A percentile compares a stretch with the other conserved stretches of the same genome.
These are phyloP conservation scores for Syzygium aromaticum DNA, from an alignment of 345 rosid species.

Conservation along the genomic window DNA sequence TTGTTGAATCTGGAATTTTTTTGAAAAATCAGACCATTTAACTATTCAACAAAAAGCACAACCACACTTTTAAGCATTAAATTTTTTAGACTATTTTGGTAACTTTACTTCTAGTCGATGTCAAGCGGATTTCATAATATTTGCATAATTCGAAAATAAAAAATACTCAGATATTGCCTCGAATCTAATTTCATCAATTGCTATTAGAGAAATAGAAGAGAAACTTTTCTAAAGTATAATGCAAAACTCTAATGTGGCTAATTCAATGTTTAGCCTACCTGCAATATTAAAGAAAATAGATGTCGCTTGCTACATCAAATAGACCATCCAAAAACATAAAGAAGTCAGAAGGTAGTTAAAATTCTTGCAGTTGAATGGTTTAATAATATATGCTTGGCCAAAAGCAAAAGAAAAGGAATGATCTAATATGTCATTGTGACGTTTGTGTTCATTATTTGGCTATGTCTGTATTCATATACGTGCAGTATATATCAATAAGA, in stretches of 20 bases:
- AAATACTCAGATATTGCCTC: neutral
- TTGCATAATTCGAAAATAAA: neutral
- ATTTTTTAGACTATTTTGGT: neutral
- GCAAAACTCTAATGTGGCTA: neutral
- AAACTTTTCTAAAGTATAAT: neutral
- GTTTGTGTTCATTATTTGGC: neutral
- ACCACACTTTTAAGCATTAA: neutral
- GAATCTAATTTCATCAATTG: neutral
- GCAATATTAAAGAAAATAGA: neutral
- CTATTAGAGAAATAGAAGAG: neutral
- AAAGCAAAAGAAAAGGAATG: neutral
- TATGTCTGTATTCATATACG: neutral
- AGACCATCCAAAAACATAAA: neutral
- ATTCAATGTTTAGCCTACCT: neutral
- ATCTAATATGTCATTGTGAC: neutral
- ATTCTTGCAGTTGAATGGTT: neutral
- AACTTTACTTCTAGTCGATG: neutral
- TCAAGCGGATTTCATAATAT: neutral
- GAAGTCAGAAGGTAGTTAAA: neutral
- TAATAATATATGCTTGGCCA: neutral
- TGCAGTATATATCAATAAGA: neutral
- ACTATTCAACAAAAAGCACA: neutral
- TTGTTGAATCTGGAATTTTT: neutral
- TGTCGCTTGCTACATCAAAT: neutral
- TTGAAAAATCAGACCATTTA: neutral